Evolutionary conservation across 73 alveolate species (phyloP).

Genomic region (Tetrahymena thermophila): DNA sequence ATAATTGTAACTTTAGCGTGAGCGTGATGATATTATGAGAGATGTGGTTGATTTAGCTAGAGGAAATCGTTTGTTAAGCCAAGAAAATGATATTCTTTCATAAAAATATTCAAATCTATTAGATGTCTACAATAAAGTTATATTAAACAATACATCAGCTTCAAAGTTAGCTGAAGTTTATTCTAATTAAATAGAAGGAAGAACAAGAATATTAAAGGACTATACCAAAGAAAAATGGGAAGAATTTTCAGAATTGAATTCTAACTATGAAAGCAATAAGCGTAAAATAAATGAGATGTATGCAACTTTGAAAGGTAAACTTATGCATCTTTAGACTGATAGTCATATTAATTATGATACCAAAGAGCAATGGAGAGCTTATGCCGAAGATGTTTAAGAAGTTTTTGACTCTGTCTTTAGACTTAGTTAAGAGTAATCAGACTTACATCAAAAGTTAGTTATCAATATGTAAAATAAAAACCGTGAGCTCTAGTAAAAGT

Average conservation of each 20-base stretch:
- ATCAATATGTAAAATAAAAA: neutral
- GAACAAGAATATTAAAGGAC: neutral
- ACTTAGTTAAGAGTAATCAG: neutral
- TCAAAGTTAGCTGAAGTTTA: neutral
- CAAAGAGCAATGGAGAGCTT: neutral
- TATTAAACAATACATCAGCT: neutral
- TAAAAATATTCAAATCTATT: neutral
- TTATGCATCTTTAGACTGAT: neutral
- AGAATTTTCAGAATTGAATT: neutral
- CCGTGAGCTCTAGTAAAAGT: neutral
- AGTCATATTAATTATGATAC: neutral
- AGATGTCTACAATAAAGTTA: neutral
- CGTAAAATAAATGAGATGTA: neutral
- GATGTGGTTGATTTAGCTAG: neutral
- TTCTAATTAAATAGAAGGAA: neutral
- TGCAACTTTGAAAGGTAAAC: neutral
- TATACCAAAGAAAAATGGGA: neutral
- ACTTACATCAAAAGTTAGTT: neutral
- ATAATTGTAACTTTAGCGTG: neutral
- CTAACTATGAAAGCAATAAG: neutral
- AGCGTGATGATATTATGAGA: neutral
- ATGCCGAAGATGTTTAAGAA: neutral
- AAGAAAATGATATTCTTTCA: neutral
- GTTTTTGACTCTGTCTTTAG: neutral
- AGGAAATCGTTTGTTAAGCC: neutral